Evolutionary conservation across 202 grass and related monocot species (phyloP).

Genomic region (Eragrostis tef): DNA sequence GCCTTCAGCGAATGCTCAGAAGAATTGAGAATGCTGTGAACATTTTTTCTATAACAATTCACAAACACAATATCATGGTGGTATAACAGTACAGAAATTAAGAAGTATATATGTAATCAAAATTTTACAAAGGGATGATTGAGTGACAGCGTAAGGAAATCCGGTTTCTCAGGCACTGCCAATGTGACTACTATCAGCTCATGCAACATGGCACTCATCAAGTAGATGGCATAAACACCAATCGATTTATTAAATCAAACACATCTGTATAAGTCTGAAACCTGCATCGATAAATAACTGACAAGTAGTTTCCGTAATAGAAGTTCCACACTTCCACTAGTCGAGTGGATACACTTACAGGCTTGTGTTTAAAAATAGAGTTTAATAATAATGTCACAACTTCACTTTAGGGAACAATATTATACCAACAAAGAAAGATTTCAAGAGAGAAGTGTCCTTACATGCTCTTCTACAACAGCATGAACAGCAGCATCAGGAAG

Average conservation of each 20-base stretch:
- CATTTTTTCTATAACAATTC: slow-evolving; percentile 6
- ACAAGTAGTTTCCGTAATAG: slow-evolving; percentile 10
- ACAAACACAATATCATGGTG: slow-evolving; percentile 12
- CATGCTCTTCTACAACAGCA: slow-evolving; percentile 97
- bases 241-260: slow-evolving; percentile 18
- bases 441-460: slow-evolving; percentile 55
- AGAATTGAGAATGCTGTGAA: background rate
- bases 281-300: background rate
- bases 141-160: background rate
- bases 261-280: slow-evolving; percentile 31
- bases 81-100: background rate
- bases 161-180: background rate
- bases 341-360: slow-evolving; percentile 14
- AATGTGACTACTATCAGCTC: slow-evolving; percentile 17
- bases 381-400: slow-evolving; percentile 24
- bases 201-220: background rate
- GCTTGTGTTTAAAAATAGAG: slow-evolving; percentile 36
- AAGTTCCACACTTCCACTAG: slow-evolving; percentile 20
- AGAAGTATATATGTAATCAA: background rate
- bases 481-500: slow-evolving; percentile 76
- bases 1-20: slow-evolving; percentile 18
- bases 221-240: slow-evolving; percentile 1
- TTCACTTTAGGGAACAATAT: slow-evolving; percentile 30
- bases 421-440: background rate
- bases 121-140: background rate